Evolutionary conservation across 352 stramenopile genomes (phyloP).

Genomic region (Saprolegnia parasitica): DNA sequence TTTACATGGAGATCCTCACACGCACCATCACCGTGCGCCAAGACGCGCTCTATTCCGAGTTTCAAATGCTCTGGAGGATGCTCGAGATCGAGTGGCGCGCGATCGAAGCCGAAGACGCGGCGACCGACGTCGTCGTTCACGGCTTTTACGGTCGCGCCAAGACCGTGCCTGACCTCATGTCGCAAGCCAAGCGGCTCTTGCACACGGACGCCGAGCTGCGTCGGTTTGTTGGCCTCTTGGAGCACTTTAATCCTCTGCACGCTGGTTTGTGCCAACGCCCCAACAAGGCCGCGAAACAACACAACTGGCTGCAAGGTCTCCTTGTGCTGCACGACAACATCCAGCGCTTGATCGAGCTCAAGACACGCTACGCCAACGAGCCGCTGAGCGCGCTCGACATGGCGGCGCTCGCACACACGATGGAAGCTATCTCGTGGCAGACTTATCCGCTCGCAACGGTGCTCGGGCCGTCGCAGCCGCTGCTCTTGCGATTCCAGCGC

Average conservation of each 20-base stretch:
- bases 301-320: background rate
- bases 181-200: background rate
- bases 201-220: background rate
- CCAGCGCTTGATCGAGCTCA: constrained; percentile 1
- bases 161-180: background rate
- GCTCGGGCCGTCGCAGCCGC: background rate
- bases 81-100: background rate
- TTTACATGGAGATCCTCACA: constrained; percentile 10
- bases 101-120: background rate
- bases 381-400: background rate
- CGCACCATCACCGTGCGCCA: background rate
- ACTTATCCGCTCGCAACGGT: background rate
- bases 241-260: background rate
- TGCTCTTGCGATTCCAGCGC: background rate
- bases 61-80: background rate
- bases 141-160: background rate
- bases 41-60: background rate
- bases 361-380: no score
- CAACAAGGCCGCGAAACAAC: background rate
- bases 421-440: background rate
- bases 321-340: background rate
- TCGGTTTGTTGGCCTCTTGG: background rate
- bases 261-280: background rate
- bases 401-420: background rate
- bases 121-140: background rate